These are phyloP conservation scores for Daldinia sp. DNA, from an alignment of 2,329 filamentous ascomycete species.

Conservation along the genomic window DNA sequence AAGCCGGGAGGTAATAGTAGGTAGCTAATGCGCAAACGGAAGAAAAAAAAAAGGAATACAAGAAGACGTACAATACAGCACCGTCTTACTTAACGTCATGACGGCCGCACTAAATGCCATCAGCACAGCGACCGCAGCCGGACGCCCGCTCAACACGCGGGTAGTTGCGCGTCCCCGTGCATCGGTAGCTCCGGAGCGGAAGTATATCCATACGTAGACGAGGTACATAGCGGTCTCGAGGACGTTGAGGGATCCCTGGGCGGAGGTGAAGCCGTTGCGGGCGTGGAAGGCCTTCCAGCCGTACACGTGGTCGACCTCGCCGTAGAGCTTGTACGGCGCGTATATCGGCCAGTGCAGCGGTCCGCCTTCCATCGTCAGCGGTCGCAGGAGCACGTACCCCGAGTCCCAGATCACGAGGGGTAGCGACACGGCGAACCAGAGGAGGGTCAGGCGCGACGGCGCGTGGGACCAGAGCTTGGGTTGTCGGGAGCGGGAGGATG, in stretches of 20 bases:
- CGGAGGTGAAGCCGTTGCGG: slow-evolving; percentile 79
- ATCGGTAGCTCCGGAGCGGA: slow-evolving; percentile 36
- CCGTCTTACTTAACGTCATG: slow-evolving; percentile 73
- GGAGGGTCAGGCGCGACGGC: slow-evolving; percentile 62
- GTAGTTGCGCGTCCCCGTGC: slow-evolving; percentile 31
- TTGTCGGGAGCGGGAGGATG: slow-evolving; percentile 1
- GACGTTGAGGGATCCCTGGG: slow-evolving; percentile 77
- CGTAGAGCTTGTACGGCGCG: slow-evolving; percentile 84
- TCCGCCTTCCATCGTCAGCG: slow-evolving; percentile 85
- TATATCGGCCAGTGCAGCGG: slow-evolving; percentile 78
- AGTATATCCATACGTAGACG: slow-evolving; percentile 63
- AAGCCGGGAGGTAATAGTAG: neutral
- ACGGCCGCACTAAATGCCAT: slow-evolving; percentile 66
- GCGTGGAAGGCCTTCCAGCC: slow-evolving; percentile 78
- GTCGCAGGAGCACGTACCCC: slow-evolving; percentile 81
- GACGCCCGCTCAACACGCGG: slow-evolving; percentile 55
- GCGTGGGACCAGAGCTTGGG: slow-evolving; percentile 57
- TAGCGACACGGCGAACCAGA: slow-evolving; percentile 80
- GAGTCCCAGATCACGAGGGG: slow-evolving; percentile 87
- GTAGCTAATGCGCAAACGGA: neutral
- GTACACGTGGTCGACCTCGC: slow-evolving; percentile 83
- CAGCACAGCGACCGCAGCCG: slow-evolving; percentile 60
- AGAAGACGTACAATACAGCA: slow-evolving; percentile 66
- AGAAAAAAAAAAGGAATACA: slow-evolving; percentile 1
- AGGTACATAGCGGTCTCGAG: slow-evolving; percentile 75